A percentile compares a stretch with the other conserved stretches of the same genome.
phyloP scores from a whole-genome alignment of 2,329 filamentous ascomycete genomes.

The Calonectria pseudoreteaudii region DNA sequence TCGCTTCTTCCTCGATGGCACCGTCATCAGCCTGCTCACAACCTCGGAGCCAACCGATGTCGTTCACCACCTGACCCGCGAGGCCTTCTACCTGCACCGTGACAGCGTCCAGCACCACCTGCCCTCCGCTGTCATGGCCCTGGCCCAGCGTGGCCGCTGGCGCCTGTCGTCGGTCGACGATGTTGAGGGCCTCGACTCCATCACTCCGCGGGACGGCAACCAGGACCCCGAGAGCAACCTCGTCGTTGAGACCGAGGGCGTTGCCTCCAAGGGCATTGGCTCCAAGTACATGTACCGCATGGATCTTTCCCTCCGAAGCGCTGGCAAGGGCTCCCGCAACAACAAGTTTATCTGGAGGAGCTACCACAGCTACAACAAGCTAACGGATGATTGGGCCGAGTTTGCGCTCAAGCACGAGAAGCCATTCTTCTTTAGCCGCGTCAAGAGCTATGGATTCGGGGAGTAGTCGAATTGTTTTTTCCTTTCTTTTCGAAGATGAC shows the following conservation, averaged over 20 bases:
- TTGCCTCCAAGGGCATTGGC: constrained; percentile 75
- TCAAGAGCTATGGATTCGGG: constrained; percentile 70
- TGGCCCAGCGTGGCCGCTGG: constrained; percentile 71
- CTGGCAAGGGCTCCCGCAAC: constrained; percentile 75
- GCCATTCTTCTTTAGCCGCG: constrained; percentile 75
- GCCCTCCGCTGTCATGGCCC: constrained; percentile 71
- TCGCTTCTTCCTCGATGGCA: constrained; percentile 92
- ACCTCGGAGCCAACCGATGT: constrained; percentile 88
- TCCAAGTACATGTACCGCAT: constrained; percentile 89
- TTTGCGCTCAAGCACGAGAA: constrained; percentile 76
- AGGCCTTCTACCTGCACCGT: constrained; percentile 68
- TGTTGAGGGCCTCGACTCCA: constrained; percentile 39
- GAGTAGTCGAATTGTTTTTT: constrained; percentile 42
- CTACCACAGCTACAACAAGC: constrained; percentile 89
- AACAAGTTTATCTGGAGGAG: constrained; percentile 91
- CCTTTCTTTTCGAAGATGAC: too few species aligned
- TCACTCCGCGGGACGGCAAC: constrained; percentile 33
- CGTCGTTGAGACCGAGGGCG: constrained; percentile 88
- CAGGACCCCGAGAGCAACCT: constrained; percentile 71
- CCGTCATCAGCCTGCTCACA: constrained; percentile 82
- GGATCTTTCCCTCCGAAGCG: constrained; percentile 77
- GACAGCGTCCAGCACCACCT: constrained; percentile 45
- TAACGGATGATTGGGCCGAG: constrained; percentile 91
- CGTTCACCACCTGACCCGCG: constrained; percentile 83
- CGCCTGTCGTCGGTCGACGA: constrained; percentile 56